Percentiles rank a stretch among this genome's conserved stretches.
Evolutionary conservation across 805 yeast species (phyloP).

Genomic region (Candida berthetii): DNA sequence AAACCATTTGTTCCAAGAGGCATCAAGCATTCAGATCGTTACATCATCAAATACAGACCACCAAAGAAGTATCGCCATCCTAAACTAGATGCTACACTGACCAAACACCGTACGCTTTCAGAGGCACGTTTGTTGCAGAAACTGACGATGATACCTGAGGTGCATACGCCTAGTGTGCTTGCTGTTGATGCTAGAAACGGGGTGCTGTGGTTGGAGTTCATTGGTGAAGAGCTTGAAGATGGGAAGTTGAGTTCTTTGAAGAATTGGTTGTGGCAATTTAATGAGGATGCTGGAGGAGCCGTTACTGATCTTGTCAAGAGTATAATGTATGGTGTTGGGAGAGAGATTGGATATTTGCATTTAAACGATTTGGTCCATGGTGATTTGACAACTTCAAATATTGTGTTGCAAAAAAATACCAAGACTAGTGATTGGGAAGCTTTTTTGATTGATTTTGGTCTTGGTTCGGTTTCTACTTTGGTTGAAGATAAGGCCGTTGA

Average conservation of each 20-base stretch:
- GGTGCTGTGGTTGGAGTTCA: constrained; percentile 79
- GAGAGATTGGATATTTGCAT: constrained; percentile 66
- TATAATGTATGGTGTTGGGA: constrained; percentile 53
- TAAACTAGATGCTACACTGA: constrained; percentile 65
- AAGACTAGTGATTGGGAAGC: constrained; percentile 31
- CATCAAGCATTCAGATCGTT: constrained; percentile 25
- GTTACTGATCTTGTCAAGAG: constrained; percentile 31
- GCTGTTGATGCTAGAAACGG: constrained; percentile 77
- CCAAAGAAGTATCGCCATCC: constrained; percentile 89
- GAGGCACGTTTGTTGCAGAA: constrained; percentile 76
- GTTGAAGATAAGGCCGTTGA: constrained; percentile 98
- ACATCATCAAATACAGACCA: constrained; percentile 81
- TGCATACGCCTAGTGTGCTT: constrained; percentile 68
- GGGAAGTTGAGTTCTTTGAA: constrained; percentile 58
- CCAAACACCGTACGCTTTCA: constrained; percentile 74
- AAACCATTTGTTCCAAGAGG: constrained; percentile 8
- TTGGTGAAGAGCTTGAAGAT: constrained; percentile 48
- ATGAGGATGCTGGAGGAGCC: constrained; percentile 21
- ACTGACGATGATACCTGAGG: constrained; percentile 36
- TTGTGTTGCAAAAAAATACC: constrained; percentile 40
- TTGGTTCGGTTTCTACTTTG: constrained; percentile 67
- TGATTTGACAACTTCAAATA: constrained; percentile 87
- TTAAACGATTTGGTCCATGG: constrained; percentile 82
- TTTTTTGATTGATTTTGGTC: constrained; percentile 83
- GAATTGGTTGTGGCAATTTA: constrained; percentile 66